Conservation (phyloP, 352 stramenopile species). For the Phytophthora kernoviae region DNA sequence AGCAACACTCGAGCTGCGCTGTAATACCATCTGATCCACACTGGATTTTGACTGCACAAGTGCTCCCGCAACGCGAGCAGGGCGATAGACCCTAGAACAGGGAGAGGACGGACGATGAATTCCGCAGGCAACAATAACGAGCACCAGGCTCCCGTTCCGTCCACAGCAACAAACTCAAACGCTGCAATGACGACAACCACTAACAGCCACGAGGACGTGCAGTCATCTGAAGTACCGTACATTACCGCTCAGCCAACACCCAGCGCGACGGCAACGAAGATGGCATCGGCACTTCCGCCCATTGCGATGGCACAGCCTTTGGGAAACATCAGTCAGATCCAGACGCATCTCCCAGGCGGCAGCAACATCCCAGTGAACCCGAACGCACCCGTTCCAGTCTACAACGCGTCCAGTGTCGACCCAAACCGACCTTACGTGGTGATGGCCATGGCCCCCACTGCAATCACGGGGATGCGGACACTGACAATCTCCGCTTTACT, state of each 20-base stretch:
- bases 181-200: slow-evolving; percentile 5
- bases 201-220: slow-evolving; percentile 17
- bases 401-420: slow-evolving; percentile 13
- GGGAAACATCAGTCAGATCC: slow-evolving; percentile 35
- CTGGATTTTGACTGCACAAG: too few species aligned
- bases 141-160: neutral
- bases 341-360: slow-evolving; percentile 37
- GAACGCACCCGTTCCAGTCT: slow-evolving; percentile 20
- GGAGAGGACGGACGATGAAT: slow-evolving; percentile 11
- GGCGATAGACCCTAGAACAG: too few species aligned
- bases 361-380: slow-evolving; percentile 52
- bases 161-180: slow-evolving; percentile 1
- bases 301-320: slow-evolving; percentile 51
- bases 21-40: too few species aligned
- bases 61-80: too few species aligned
- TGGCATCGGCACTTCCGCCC: slow-evolving; percentile 36
- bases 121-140: slow-evolving; percentile 4
- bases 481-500: slow-evolving; percentile 53
- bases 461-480: slow-evolving; percentile 24
- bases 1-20: too few species aligned
- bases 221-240: slow-evolving; percentile 38
- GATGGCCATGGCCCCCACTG: slow-evolving; percentile 33
- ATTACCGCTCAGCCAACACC: slow-evolving; percentile 40
- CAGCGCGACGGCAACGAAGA: slow-evolving; percentile 26
- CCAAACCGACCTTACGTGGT: slow-evolving; percentile 40